Evolutionary conservation across 129 eudicot species (phyloP).

Genomic region (Apium graveolens): DNA sequence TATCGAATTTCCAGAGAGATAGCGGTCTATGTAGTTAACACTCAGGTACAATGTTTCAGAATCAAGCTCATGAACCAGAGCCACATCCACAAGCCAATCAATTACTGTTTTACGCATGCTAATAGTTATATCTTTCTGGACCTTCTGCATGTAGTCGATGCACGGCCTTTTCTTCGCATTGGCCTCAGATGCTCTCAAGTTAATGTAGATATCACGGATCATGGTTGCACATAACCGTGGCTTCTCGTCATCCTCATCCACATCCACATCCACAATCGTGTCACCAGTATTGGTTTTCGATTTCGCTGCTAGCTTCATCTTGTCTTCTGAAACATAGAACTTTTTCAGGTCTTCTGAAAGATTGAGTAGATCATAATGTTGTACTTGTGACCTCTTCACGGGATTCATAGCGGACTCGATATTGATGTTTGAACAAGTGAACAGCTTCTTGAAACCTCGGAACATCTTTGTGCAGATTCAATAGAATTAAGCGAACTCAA

Average conservation of each 20-base stretch:
- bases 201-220: constrained; percentile 85
- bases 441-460: too few relatives aligned
- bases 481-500: too few relatives aligned
- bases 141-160: constrained; percentile 68
- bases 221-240: constrained; percentile 84
- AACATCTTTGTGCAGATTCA: too few relatives aligned
- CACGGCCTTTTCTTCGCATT: constrained; percentile 58
- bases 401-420: background rate
- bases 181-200: constrained; percentile 75
- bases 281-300: constrained; percentile 28
- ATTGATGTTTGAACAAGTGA: too few relatives aligned
- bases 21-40: constrained; percentile 78
- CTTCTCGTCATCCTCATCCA: constrained; percentile 52
- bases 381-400: too few relatives aligned
- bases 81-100: constrained; percentile 98
- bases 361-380: too few relatives aligned
- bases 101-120: constrained; percentile 79
- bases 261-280: constrained; percentile 47
- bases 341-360: too few relatives aligned
- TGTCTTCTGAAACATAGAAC: too few relatives aligned
- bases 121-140: constrained; percentile 78
- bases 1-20: constrained; percentile 80
- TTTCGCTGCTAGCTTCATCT: constrained; percentile 6
- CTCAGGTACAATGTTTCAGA: constrained; percentile 85
- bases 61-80: constrained; percentile 73